Percentiles rank a stretch among this genome's conserved stretches.
Evolutionary conservation across 306 rosid species (phyloP).

Genomic region (Malus sylvestris): DNA sequence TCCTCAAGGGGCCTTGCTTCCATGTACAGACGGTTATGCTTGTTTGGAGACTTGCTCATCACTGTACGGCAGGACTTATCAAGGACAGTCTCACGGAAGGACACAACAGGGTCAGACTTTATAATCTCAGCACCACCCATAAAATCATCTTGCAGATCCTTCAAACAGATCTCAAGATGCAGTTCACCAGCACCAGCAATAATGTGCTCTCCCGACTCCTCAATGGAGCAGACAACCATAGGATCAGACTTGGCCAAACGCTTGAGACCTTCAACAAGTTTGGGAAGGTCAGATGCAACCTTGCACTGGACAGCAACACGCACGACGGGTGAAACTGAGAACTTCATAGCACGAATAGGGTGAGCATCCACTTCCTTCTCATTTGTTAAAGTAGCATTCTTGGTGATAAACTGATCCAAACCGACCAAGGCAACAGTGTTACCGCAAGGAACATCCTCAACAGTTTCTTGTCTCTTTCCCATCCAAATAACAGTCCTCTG

Average conservation of each 20-base stretch:
- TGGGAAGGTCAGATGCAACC: conserved; percentile 95
- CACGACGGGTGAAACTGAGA: conserved; percentile 86
- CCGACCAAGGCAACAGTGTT: conserved; percentile 92
- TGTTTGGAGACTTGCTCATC: conserved; percentile 96
- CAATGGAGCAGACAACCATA: conserved; percentile 85
- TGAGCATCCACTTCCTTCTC: conserved; percentile 92
- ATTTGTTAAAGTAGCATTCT: conserved; percentile 88
- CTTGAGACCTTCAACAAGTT: conserved; percentile 92
- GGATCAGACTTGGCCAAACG: conserved; percentile 91
- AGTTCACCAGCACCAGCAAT: conserved; percentile 97
- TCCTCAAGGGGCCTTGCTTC: conserved; percentile 78
- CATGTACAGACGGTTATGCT: conserved; percentile 89
- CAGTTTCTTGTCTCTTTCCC: conserved; percentile 94
- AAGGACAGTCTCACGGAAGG: conserved; percentile 85
- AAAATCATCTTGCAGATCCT: conserved; percentile 76
- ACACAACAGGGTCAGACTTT: conserved; percentile 82
- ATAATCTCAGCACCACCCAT: conserved; percentile 93
- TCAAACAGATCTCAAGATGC: conserved; percentile 88
- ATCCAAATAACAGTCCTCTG: conserved; percentile 97
- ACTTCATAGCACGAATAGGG: conserved; percentile 88
- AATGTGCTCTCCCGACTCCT: conserved; percentile 93
- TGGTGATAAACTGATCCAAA: conserved; percentile 78
- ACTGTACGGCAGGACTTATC: conserved; percentile 73
- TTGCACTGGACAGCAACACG: conserved; percentile 96
- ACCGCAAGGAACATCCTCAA: conserved; percentile 92